Evolutionary conservation across 2,329 filamentous ascomycete genomes (phyloP).

Genomic region (Aspergillus aculeatinus): DNA sequence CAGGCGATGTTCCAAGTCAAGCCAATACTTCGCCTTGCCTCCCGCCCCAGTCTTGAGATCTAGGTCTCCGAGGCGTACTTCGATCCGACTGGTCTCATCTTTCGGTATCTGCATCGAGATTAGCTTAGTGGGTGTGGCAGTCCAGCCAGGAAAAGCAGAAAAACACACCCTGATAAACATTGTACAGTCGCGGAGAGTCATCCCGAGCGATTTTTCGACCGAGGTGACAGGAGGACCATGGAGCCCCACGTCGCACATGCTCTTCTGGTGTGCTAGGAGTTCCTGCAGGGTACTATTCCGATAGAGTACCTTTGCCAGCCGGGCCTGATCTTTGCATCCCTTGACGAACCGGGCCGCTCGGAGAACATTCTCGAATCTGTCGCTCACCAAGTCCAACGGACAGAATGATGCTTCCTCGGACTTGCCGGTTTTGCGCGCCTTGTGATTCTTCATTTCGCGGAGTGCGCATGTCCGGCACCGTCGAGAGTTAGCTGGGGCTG

Average conservation of each 20-base stretch:
- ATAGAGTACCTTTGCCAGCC: slow-evolving; percentile 36
- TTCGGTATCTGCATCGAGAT: slow-evolving; percentile 31
- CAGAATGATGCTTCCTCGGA: slow-evolving; percentile 53
- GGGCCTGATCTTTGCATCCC: slow-evolving; percentile 38
- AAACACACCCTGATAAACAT: slow-evolving; percentile 63
- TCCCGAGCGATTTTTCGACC: slow-evolving; percentile 63
- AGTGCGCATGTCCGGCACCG: slow-evolving; percentile 75
- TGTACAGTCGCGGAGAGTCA: slow-evolving; percentile 79
- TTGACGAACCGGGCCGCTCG: slow-evolving; percentile 42
- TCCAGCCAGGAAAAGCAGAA: background rate
- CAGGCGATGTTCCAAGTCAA: slow-evolving; percentile 60
- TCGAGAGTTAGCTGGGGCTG: slow-evolving; percentile 61
- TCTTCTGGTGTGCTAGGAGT: slow-evolving; percentile 35
- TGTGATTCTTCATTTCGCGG: slow-evolving; percentile 48
- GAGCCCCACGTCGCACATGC: slow-evolving; percentile 36
- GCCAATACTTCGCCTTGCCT: slow-evolving; percentile 69
- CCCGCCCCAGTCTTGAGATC: slow-evolving; percentile 69
- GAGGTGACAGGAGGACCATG: slow-evolving; percentile 37
- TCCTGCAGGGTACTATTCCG: slow-evolving; percentile 36
- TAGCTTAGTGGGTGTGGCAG: background rate
- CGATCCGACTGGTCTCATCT: slow-evolving; percentile 32
- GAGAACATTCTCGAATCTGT: slow-evolving; percentile 44
- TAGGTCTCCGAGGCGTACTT: slow-evolving; percentile 67
- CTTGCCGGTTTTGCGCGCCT: slow-evolving; percentile 30
- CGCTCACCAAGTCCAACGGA: slow-evolving; percentile 62